A percentile compares a stretch with the other conserved stretches of the same genome.
Evolutionary conservation across 345 rosid genomes (phyloP).

Genomic region (Ceriops decandra): DNA sequence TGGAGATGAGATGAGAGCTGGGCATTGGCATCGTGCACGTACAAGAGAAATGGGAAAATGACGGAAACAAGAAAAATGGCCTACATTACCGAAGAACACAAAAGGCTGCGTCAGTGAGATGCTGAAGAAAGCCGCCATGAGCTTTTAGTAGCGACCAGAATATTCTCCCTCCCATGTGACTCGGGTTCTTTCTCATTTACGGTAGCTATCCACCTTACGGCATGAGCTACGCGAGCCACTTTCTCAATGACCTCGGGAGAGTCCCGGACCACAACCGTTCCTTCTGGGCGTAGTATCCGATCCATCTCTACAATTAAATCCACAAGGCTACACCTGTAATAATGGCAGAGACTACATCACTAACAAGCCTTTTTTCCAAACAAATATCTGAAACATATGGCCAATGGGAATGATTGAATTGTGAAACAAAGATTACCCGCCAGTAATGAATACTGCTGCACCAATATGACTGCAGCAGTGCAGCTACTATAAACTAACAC

Average conservation of each 20-base stretch:
- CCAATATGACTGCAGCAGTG: too few species aligned
- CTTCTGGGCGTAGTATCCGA: conserved; percentile 82
- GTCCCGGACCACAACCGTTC: conserved; percentile 72
- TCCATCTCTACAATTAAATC: conserved; percentile 95
- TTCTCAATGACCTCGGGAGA: conserved; percentile 78
- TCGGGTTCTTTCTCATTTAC: conserved; percentile 70
- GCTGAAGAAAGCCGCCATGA: conserved; percentile 57
- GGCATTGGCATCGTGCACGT: conserved; percentile 4
- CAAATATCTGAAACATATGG: too few species aligned
- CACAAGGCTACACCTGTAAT: conserved; percentile 77
- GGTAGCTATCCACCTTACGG: conserved; percentile 65
- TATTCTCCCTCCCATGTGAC: conserved; percentile 64
- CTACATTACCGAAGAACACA: conserved; percentile 34
- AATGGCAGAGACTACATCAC: background rate
- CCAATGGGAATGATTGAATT: too few species aligned
- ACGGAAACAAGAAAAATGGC: conserved; percentile 18
- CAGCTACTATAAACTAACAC: too few species aligned
- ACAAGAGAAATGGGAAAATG: conserved; percentile 13
- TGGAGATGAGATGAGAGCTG: conserved; percentile 28
- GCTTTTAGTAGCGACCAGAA: conserved; percentile 67
- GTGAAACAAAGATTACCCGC: too few species aligned
- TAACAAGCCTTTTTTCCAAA: background rate
- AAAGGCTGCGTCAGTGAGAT: conserved; percentile 33
- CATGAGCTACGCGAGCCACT: conserved; percentile 58
- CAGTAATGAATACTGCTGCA: too few species aligned